phyloP scores from a whole-genome alignment of 805 yeast species.

The Teunomyces funiuensis region DNA sequence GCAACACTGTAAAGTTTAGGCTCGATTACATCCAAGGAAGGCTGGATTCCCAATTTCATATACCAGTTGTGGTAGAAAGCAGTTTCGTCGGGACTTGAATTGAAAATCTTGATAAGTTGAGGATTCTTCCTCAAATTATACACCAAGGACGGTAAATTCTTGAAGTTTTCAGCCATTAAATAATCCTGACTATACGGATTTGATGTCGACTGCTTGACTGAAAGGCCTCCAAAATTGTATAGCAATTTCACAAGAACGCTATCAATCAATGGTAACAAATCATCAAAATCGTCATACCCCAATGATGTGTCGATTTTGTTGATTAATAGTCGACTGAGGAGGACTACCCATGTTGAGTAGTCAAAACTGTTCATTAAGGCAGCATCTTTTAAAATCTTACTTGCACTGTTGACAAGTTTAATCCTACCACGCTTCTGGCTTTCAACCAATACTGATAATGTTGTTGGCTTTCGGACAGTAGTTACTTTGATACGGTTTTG shows the following conservation, averaged over 20 bases:
- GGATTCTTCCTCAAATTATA: slow-evolving; percentile 37
- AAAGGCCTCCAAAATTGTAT: slow-evolving; percentile 28
- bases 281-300: slow-evolving; percentile 35
- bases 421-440: slow-evolving; percentile 8
- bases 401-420: slow-evolving; percentile 12
- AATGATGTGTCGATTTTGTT: slow-evolving; percentile 33
- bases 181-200: slow-evolving; percentile 26
- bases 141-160: slow-evolving; percentile 27
- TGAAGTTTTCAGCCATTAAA: slow-evolving; percentile 27
- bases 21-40: slow-evolving; percentile 24
- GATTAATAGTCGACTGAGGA: slow-evolving; percentile 33
- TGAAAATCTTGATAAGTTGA: slow-evolving; percentile 37
- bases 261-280: slow-evolving; percentile 26
- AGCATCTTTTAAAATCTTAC: slow-evolving; percentile 26
- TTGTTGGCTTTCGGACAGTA: slow-evolving; percentile 30
- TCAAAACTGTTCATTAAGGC: slow-evolving; percentile 32
- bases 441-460: slow-evolving; percentile 18
- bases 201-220: slow-evolving; percentile 4
- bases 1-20: slow-evolving; percentile 27
- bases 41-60: slow-evolving; percentile 15
- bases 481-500: slow-evolving; percentile 30
- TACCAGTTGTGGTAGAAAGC: slow-evolving; percentile 39
- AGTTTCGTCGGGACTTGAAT: slow-evolving; percentile 48
- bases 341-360: slow-evolving; percentile 27
- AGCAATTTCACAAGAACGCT: slow-evolving; percentile 24